Evolutionary conservation across 306 rosid genomes (phyloP).

Genomic region (Vicia sativa): DNA sequence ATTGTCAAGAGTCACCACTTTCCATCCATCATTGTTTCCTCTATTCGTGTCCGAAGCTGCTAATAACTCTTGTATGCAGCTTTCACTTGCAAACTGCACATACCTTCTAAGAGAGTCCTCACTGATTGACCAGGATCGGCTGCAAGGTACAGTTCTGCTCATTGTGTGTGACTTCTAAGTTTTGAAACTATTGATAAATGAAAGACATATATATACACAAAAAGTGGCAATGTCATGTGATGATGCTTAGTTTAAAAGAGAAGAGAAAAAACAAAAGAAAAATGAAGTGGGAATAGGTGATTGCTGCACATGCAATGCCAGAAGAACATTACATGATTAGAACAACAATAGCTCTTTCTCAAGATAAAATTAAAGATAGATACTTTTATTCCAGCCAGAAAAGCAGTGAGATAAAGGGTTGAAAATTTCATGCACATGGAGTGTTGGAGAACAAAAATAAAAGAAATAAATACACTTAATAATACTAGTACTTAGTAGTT

Average conservation of each 20-base stretch:
- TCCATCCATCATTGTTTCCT: slow-evolving; percentile 65
- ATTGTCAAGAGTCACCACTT: slow-evolving; percentile 60
- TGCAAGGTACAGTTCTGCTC: slow-evolving; percentile 67
- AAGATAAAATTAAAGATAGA: slow-evolving; percentile 45
- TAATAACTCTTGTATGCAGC: slow-evolving; percentile 78
- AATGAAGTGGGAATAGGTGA: slow-evolving; percentile 59
- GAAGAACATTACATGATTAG: slow-evolving; percentile 76
- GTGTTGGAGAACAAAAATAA: slow-evolving; percentile 50
- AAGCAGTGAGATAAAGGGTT: slow-evolving; percentile 53
- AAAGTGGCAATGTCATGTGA: slow-evolving; percentile 2
- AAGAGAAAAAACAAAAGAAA: slow-evolving; percentile 45
- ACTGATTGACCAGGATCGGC: slow-evolving; percentile 90
- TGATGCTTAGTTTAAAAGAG: slow-evolving; percentile 32
- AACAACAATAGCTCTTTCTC: slow-evolving; percentile 27
- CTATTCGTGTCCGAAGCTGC: slow-evolving; percentile 71
- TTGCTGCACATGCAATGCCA: slow-evolving; percentile 91
- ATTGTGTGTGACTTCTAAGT: slow-evolving; percentile 40
- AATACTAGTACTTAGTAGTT: neutral
- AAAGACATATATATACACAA: neutral
- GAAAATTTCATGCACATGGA: slow-evolving; percentile 75
- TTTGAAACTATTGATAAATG: slow-evolving; percentile 8
- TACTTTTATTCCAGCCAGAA: slow-evolving; percentile 51
- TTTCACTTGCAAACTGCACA: slow-evolving; percentile 79
- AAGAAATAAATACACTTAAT: neutral
- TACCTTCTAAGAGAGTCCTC: slow-evolving; percentile 81